phyloP scores from a whole-genome alignment of 2,329 filamentous ascomycete genomes.

The Microdochium nivale region DNA sequence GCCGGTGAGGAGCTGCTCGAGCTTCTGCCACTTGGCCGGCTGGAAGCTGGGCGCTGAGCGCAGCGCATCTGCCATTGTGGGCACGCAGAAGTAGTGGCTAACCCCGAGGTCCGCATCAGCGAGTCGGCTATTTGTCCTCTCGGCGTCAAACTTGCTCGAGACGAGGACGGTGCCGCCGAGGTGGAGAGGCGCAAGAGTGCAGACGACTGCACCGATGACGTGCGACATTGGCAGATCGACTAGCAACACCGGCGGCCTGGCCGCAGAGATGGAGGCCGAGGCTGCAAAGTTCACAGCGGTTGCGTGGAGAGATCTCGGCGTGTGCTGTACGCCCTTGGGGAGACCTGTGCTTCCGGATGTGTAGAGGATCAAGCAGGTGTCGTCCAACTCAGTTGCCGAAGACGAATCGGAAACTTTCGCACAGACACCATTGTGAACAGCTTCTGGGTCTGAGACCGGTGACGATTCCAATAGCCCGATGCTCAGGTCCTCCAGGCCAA shows the following conservation, averaged over 20 bases:
- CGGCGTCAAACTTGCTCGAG: conserved; percentile 3
- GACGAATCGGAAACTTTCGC: too few species aligned
- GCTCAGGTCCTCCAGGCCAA: too few species aligned
- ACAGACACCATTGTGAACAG: too few species aligned
- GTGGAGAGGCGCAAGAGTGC: conserved; percentile 1
- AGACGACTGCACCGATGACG: conserved; percentile 3
- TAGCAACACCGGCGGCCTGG: background rate
- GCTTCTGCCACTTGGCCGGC: background rate
- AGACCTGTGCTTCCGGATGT: too few species aligned
- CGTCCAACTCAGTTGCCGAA: too few species aligned
- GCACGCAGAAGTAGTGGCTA: conserved; percentile 2
- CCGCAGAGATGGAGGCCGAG: too few species aligned
- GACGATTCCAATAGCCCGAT: too few species aligned
- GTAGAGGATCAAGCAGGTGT: too few species aligned
- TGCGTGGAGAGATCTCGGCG: too few species aligned
- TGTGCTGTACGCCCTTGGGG: too few species aligned
- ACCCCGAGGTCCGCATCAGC: background rate
- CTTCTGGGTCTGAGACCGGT: too few species aligned
- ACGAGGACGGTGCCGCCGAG: conserved; percentile 3
- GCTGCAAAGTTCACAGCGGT: too few species aligned
- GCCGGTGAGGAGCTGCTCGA: conserved; percentile 4
- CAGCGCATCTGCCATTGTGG: conserved; percentile 4
- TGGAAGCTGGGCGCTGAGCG: background rate
- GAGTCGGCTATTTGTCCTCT: conserved; percentile 2
- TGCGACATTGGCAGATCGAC: conserved; percentile 6